Base-by-base conservation (phyloP, 1,284 basidiomycete species). In the Tranzscheliella williamsii region DNA sequence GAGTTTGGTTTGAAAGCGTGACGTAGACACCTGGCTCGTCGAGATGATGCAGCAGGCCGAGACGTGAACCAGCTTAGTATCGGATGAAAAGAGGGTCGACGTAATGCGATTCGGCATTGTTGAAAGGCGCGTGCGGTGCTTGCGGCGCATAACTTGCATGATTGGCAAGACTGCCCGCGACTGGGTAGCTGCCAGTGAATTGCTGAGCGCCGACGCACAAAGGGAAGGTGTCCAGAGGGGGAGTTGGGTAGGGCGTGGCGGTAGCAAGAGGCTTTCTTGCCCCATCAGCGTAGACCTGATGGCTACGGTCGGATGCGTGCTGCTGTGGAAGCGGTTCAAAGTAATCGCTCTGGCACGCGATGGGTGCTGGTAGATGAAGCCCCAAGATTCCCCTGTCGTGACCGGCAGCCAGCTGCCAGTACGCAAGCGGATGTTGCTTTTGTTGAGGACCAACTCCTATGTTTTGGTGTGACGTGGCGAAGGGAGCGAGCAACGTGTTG, bases 81-180 rank as follows among this genome's bases (percentile, higher is more conserved):
- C 60, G 60, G 38, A 63, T 63, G 41, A 49, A 51, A 23, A 65
- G 49, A 5, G 62, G 62, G 38, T 65, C 62, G 30, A 65, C 49
- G 36, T 60, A 65, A 30, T 44, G 46, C 1, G 51, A 34, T 27
- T 65, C 51, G 11, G 62, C 62, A 23, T 65, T 65, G 56, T 65
- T 65, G 55, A 65, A 65, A 8, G 55, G 62, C 31, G 55, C 61
- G 22, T 64, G 61, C n/a, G 61, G 43, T 11, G 55, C 48, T 22
- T 51, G 48, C 21, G 35, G 13, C 11, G 16, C n/a, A 22, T 42
- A 47, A 18, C 20, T 21, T n/a, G 32, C 35, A 16, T 31, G 24
- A 24, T 30, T 16, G 17, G 32, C 30, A 22, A 43, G 35, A 1
- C 52, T 46, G 32, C 32, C 32, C 32, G 32, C 8, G 9, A 33